These are phyloP conservation scores for Coemansia guatemalensis DNA, from an alignment of 192 early-diverging fungal species.

Conservation along the genomic window DNA sequence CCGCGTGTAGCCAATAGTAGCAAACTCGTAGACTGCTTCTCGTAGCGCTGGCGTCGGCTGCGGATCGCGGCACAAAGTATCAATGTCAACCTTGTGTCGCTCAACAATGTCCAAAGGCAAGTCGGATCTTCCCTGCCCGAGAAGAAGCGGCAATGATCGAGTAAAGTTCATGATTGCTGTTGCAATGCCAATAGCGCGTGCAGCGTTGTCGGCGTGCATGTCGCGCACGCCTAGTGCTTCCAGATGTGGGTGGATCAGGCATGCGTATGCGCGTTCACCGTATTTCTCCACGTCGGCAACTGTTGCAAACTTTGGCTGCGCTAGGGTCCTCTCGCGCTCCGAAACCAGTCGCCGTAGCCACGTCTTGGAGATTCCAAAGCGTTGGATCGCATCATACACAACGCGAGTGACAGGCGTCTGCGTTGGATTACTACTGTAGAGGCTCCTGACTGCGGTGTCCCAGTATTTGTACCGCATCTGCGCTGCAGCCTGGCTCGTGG, in stretches of 20 bases:
- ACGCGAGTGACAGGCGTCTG: constrained; percentile 76
- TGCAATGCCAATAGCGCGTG: constrained; percentile 88
- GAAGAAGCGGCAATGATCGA: constrained; percentile 66
- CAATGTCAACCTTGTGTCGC: constrained; percentile 77
- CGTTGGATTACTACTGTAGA: constrained; percentile 62
- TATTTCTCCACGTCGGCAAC: constrained; percentile 81
- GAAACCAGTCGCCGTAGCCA: constrained; percentile 82
- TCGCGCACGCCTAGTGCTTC: constrained; percentile 81
- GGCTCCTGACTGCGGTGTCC: constrained; percentile 76
- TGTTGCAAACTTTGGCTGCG: constrained; percentile 67
- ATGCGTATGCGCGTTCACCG: constrained; percentile 83
- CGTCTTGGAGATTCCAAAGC: constrained; percentile 61
- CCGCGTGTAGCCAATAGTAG: constrained; percentile 73
- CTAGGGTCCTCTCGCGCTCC: constrained; percentile 59
- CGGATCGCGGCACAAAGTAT: constrained; percentile 63
- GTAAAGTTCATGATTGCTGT: constrained; percentile 78
- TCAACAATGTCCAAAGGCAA: constrained; percentile 76
- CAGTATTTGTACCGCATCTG: constrained; percentile 86
- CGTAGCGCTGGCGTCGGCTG: constrained; percentile 60
- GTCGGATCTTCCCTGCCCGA: constrained; percentile 67
- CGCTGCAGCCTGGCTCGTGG: constrained; percentile 67
- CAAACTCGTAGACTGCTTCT: constrained; percentile 85
- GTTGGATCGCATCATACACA: constrained; percentile 62
- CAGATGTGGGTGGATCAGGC: constrained; percentile 86
- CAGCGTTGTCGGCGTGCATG: constrained; percentile 83